Evolutionary conservation across 129 eudicot species (phyloP).

Genomic region (Artemisia tridentata): DNA sequence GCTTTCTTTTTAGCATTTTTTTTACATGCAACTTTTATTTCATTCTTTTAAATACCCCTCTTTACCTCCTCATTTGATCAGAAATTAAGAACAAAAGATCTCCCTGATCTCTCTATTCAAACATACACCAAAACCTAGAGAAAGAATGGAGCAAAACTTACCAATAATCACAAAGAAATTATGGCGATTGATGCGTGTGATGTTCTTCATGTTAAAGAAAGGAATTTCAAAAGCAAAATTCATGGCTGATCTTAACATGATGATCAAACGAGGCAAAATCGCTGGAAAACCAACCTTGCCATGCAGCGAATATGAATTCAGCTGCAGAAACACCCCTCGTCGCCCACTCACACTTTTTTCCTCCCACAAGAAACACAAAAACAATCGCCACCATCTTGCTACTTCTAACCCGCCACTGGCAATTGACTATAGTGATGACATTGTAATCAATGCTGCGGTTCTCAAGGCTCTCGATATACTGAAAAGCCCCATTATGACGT

Average conservation of each 20-base stretch:
- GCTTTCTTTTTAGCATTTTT: not conserved
- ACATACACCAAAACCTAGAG: slow-evolving; percentile 7
- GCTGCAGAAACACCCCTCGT: slow-evolving; percentile 5
- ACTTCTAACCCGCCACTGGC: slow-evolving; percentile 4
- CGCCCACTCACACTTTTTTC: not conserved
- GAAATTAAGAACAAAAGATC: no score
- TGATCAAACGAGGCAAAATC: slow-evolving; percentile 55
- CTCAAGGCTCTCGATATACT: slow-evolving; percentile 25
- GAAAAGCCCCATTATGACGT: slow-evolving; percentile 4
- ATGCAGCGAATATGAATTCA: slow-evolving; percentile 3
- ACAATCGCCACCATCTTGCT: slow-evolving; percentile 4
- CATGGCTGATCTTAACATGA: slow-evolving; percentile 43
- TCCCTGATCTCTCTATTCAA: no score
- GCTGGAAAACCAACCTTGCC: slow-evolving; percentile 36
- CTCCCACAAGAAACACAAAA: not conserved
- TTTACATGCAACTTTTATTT: not conserved
- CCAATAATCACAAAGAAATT: slow-evolving; percentile 41
- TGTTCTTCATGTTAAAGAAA: slow-evolving; percentile 51
- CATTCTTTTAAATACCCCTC: slow-evolving; percentile 15
- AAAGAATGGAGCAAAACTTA: slow-evolving; percentile 47
- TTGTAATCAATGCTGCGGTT: slow-evolving; percentile 11
- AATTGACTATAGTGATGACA: slow-evolving; percentile 15
- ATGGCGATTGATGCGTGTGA: slow-evolving; percentile 44
- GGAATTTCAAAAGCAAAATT: slow-evolving; percentile 43
- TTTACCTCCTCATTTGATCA: slow-evolving; percentile 1